Base-by-base conservation (phyloP, 2,329 filamentous ascomycete genomes). In the Triangularia setosa region DNA sequence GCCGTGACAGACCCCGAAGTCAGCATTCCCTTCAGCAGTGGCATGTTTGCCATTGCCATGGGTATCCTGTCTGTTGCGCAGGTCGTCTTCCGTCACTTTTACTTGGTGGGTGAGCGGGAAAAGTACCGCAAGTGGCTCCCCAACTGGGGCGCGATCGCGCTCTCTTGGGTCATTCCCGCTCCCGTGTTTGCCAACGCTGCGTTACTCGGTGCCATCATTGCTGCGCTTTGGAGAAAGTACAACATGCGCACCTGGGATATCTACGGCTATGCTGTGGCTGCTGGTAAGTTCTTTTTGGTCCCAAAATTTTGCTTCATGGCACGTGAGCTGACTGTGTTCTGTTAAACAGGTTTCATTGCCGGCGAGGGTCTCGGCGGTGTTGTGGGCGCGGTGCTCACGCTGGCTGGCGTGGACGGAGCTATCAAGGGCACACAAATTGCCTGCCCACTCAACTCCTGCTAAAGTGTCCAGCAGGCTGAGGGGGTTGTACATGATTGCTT, bases 281-380 rank as follows among this genome's bases (percentile, higher is more conserved):
- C 71, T 54, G 71, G 71, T 71, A 56, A 62, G 69, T 67, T 53
- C 27, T 24, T 24, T 48, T 44, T 48, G 16, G 6, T 30, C 30
- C 55, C 7, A n/a, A n/a, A n/a, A n/a, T 61, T 18, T 30, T 55
- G 25, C 28, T 66, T 48, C 60, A 24, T 60, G 14, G 2, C 11
- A 9, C 14, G 27, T 9, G 21, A 18, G 21, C 63, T 65, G 58
- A 67, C 59, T 9, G 16, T 35, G 1, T 23, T 30, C 11, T 21
- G n/a, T 27, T 33, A 7, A 48, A 48, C 40, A 30, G 86, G 86
- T 56, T 77, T 87, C 67, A 88, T 88, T 72, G 85, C 86, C 3
- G 86, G 86, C 4, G 86, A 88, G 75, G 86, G 86, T 62, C 81
- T 88, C 61, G 86, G 86, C 33, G 86, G 86, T 67, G 84, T 87